Percentiles rank a stretch among this genome's conserved stretches.
phyloP scores from a whole-genome alignment of 345 rosid species.

The Lagerstroemia speciosa region DNA sequence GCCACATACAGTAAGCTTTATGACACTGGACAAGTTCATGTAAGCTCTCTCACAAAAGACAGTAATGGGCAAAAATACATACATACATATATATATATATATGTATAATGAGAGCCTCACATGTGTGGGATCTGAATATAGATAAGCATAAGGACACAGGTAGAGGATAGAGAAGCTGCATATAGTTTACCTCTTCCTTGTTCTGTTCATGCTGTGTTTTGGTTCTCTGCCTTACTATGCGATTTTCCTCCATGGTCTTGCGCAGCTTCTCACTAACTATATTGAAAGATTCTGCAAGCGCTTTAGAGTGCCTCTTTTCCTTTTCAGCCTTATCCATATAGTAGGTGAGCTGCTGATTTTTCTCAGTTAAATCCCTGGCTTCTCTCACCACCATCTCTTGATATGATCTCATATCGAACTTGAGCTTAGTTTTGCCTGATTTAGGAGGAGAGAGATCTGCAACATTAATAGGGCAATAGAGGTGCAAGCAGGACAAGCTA shows the following conservation, averaged over 20 bases:
- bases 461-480: not conserved
- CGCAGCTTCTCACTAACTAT: slow-evolving; percentile 55
- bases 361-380: slow-evolving; percentile 62
- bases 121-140: not conserved
- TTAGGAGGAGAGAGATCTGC: not conserved
- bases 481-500: not conserved
- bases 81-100: too few species aligned
- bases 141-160: not conserved
- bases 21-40: not conserved
- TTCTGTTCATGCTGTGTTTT: slow-evolving; percentile 62
- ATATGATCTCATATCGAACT: slow-evolving; percentile 67
- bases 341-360: slow-evolving; percentile 64
- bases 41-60: not conserved
- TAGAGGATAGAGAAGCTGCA: not conserved
- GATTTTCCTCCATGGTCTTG: slow-evolving; percentile 47
- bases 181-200: slow-evolving; percentile 59
- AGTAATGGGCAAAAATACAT: not conserved
- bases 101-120: too few species aligned
- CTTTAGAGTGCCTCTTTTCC: slow-evolving; percentile 34
- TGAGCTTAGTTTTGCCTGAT: slow-evolving; percentile 59
- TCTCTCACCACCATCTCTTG: slow-evolving; percentile 64
- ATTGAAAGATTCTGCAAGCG: slow-evolving; percentile 48
- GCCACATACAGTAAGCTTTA: not conserved
- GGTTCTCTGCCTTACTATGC: slow-evolving; percentile 63
- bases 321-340: slow-evolving; percentile 35